A percentile compares a stretch with the other conserved stretches of the same genome.
phyloP scores from a whole-genome alignment of 164 flowering plant species.

The Vitis rotundifolia region DNA sequence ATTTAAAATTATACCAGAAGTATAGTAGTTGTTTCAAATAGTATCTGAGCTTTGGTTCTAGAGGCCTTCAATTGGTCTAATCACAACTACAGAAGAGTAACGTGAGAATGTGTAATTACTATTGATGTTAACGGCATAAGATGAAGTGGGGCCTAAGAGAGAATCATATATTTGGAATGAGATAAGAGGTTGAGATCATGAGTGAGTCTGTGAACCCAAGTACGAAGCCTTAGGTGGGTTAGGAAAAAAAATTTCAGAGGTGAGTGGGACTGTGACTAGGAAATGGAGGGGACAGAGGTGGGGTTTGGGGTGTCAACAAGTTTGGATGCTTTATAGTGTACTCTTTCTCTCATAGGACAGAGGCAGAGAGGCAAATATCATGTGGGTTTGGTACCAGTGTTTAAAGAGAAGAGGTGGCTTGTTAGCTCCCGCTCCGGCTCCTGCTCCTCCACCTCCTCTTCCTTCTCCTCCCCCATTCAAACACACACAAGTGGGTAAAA shows the following conservation, averaged over 20 bases:
- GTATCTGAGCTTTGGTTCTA: background rate
- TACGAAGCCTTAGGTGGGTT: background rate
- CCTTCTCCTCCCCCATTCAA: slow-evolving; percentile 4
- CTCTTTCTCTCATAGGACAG: background rate
- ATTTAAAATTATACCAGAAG: background rate
- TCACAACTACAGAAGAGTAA: background rate
- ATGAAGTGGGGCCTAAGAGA: background rate
- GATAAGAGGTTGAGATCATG: slow-evolving; percentile 1
- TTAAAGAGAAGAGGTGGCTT: slow-evolving; percentile 2
- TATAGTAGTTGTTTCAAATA: background rate
- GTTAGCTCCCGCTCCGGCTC: no score
- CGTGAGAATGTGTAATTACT: background rate
- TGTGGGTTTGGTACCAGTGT: slow-evolving; percentile 14
- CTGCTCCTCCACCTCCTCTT: background rate
- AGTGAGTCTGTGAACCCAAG: slow-evolving; percentile 6
- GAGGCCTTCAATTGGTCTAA: background rate
- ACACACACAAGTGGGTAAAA: slow-evolving; percentile 8
- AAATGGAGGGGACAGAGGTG: slow-evolving; percentile 5
- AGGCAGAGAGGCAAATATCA: slow-evolving; percentile 5
- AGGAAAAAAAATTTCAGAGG: background rate
- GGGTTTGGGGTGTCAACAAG: slow-evolving; percentile 11
- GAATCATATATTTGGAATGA: background rate
- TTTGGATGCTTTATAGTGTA: slow-evolving; percentile 24
- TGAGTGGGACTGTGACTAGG: slow-evolving; percentile 1
- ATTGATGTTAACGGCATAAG: background rate